These are phyloP conservation scores for Gryganskiella cystojenkinii DNA, from an alignment of 192 early-diverging fungal species.

Conservation along the genomic window DNA sequence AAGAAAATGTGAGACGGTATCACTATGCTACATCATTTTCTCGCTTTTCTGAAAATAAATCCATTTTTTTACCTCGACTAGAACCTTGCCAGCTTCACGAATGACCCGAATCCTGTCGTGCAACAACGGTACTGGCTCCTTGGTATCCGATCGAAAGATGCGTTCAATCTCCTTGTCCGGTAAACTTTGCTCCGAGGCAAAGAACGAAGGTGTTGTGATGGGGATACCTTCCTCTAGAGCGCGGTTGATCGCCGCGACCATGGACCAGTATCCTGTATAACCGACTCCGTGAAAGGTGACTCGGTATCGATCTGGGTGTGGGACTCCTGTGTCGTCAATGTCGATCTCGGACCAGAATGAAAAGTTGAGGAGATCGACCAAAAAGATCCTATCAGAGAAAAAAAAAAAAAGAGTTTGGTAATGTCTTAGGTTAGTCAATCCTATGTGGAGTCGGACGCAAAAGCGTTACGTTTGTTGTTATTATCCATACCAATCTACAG, in stretches of 20 bases:
- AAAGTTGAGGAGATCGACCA: conserved; percentile 87
- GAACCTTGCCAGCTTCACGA: conserved; percentile 75
- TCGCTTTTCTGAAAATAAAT: too few species aligned
- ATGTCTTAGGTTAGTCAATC: too few species aligned
- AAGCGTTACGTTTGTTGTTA: not conserved
- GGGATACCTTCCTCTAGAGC: conserved; percentile 68
- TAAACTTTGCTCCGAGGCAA: conserved; percentile 46
- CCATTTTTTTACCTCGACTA: conserved; percentile 61
- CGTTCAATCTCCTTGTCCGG: conserved; percentile 55
- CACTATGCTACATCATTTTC: too few species aligned
- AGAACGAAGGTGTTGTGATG: conserved; percentile 69
- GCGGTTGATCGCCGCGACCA: conserved; percentile 82
- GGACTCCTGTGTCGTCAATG: conserved; percentile 50
- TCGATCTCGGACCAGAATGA: conserved; percentile 83
- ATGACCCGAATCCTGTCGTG: conserved; percentile 69
- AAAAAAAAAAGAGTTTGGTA: not conserved
- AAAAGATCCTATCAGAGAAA: conserved; percentile 73
- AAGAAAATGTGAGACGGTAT: too few species aligned
- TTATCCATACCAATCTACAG: conserved; percentile 65
- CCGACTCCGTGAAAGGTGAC: conserved; percentile 63
- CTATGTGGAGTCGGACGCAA: too few species aligned
- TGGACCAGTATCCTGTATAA: conserved; percentile 87
- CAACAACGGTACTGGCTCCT: conserved; percentile 70
- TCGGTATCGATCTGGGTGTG: conserved; percentile 64
- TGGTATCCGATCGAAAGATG: conserved; percentile 73